Base-by-base conservation (phyloP, 441 rosid species). In the Syzygium malaccense region DNA sequence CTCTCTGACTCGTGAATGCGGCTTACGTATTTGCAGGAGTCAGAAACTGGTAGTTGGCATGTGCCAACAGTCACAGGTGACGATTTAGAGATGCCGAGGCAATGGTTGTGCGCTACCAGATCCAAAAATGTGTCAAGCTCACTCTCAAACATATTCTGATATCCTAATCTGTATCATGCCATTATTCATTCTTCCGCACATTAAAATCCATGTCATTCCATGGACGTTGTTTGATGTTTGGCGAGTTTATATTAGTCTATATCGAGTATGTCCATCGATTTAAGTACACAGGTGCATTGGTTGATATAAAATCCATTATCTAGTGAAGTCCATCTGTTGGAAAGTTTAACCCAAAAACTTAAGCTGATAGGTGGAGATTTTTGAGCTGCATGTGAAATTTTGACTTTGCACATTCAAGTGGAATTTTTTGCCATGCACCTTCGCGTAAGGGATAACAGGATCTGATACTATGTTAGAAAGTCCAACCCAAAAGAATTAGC, bases 41-140 rank as follows among this genome's bases (percentile, higher is more conserved):
- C 99, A 14, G 97, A 96, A 89, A 92, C 91, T 55, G 99, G 99
- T 80, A 93, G 92, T 89, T 97, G 99, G 99, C 99, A 97, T 90
- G 93, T 97, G 57, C 99, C 99, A 55, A 91, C 92, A 48, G 90
- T 91, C 66, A 89, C 93, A 4, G 96, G 92, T 26, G 96, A 96
- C 87, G 99, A 96, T 91, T 88, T 95, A 18, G 95, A 93, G 90
- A 91, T 90, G 37, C 95, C 96, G 37, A 95, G 99, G 92, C 95
- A 91, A 87, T 97, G 99, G 99, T 87, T 97, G 87, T 96, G 99
- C 85, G 94, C 96, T n/a, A 92, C 92, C 51, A 92, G 98, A 90
- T 30, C 89, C 62, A 89, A 86, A 86, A 71, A 86, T 64, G 79
- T 56, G 79, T 85, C 57, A 1, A 54, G 23, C 48, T 32, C 57